Evolutionary conservation across 371 early-diverging fungal species (phyloP).

Genomic region (Apophysomyces elegans): DNA sequence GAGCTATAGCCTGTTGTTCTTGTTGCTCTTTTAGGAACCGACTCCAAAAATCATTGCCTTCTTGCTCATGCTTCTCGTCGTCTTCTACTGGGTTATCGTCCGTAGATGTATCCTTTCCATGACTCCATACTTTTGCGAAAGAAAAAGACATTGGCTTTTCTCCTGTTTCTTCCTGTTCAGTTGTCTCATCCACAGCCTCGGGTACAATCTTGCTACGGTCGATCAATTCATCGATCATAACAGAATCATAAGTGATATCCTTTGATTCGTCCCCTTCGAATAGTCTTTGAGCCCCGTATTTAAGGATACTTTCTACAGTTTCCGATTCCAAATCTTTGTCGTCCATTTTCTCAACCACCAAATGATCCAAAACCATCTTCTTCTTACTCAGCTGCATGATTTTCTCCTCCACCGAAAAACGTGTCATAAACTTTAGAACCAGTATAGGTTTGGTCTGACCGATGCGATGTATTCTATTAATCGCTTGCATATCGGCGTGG

Average conservation of each 20-base stretch:
- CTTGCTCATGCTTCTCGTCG: constrained; percentile 18
- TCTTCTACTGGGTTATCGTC: constrained; percentile 24
- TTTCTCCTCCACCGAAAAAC: constrained; percentile 70
- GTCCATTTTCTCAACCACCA: constrained; percentile 84
- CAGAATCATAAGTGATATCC: constrained; percentile 61
- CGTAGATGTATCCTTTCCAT: constrained; percentile 19
- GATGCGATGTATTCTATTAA: constrained; percentile 93
- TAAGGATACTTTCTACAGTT: constrained; percentile 75
- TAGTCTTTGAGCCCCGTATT: constrained; percentile 79
- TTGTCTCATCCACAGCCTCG: constrained; percentile 26
- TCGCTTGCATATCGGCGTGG: constrained; percentile 90
- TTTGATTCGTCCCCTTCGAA: constrained; percentile 71
- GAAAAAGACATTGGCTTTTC: constrained; percentile 38
- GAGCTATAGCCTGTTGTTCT: constrained; percentile 17
- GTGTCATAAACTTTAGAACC: constrained; percentile 85
- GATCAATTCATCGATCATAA: constrained; percentile 66
- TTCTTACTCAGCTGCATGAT: constrained; percentile 84
- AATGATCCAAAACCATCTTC: constrained; percentile 86
- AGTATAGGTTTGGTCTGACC: constrained; percentile 92
- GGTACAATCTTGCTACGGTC: constrained; percentile 54
- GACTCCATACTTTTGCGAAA: constrained; percentile 53
- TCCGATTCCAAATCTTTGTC: constrained; percentile 59
- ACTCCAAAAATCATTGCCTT: constrained; percentile 54
- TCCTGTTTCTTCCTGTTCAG: constrained; percentile 15
- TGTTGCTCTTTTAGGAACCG: constrained; percentile 38